These are phyloP conservation scores for Mycosphaerella sp. DNA, from an alignment of 2,329 filamentous ascomycete genomes.

Conservation along the genomic window DNA sequence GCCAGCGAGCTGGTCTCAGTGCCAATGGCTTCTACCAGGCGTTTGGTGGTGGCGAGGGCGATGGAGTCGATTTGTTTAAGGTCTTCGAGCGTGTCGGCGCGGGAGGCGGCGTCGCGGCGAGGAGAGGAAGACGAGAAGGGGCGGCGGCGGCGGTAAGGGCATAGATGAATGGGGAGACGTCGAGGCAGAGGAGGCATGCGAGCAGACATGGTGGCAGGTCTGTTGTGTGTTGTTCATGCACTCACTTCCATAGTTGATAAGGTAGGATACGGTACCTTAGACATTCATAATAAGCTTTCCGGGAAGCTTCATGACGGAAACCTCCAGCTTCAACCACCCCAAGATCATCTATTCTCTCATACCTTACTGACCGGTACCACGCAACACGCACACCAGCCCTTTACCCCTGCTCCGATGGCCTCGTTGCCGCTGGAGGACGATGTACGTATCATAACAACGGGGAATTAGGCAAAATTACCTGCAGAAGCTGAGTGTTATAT, in stretches of 20 bases:
- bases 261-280: too few species aligned
- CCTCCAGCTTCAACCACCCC: too few species aligned
- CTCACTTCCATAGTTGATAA: not conserved
- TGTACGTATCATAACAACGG: not conserved
- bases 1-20: not conserved
- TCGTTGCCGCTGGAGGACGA: constrained; percentile 7
- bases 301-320: too few species aligned
- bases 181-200: constrained; percentile 5
- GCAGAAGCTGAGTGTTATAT: not conserved
- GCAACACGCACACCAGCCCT: not conserved
- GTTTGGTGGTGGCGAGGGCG: constrained; percentile 7
- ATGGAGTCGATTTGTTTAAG: constrained; percentile 10
- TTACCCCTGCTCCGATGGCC: constrained; percentile 4
- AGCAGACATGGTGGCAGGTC: constrained; percentile 2
- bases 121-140: not conserved
- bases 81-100: not conserved
- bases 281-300: too few species aligned
- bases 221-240: not conserved
- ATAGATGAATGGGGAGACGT: not conserved
- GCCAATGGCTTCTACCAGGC: not conserved
- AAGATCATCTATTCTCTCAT: not conserved
- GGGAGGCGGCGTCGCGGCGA: constrained; percentile 1
- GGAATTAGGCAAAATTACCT: not conserved
- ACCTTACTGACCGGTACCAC: not conserved
- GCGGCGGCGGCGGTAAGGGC: not conserved